Evolutionary conservation across 116 monocot species (phyloP).

Genomic region (Iris pallida): DNA sequence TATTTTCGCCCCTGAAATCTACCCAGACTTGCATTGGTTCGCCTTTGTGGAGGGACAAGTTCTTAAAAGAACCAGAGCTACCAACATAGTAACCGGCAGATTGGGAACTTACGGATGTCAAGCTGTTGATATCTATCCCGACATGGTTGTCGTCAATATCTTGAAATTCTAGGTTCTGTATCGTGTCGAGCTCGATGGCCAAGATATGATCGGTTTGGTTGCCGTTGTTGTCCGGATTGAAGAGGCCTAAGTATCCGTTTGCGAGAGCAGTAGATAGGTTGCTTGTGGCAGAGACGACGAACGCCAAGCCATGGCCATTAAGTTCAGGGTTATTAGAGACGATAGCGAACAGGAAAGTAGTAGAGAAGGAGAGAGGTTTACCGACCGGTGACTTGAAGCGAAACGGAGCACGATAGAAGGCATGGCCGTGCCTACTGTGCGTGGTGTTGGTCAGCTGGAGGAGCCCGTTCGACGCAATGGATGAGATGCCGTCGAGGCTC

Average conservation of each 20-base stretch:
- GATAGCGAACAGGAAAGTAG: slow-evolving; percentile 22
- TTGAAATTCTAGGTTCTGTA: slow-evolving; percentile 33
- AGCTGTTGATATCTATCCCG: slow-evolving; percentile 37
- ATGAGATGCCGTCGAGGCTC: too few species aligned
- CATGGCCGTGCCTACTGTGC: slow-evolving; percentile 14
- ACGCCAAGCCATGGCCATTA: slow-evolving; percentile 19
- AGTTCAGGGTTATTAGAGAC: slow-evolving; percentile 7
- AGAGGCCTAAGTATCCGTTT: slow-evolving; percentile 39
- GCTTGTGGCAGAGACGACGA: slow-evolving; percentile 2
- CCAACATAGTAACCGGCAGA: too few species aligned
- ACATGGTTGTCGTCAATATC: slow-evolving; percentile 57
- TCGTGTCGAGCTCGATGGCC: slow-evolving; percentile 30
- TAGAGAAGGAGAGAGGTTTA: slow-evolving; percentile 17
- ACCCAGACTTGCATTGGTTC: slow-evolving; percentile 29
- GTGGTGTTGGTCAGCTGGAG: slow-evolving; percentile 20
- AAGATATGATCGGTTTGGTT: slow-evolving; percentile 24
- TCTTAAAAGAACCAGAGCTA: background rate
- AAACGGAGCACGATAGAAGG: slow-evolving; percentile 8
- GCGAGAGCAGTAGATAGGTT: slow-evolving; percentile 25
- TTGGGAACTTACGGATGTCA: slow-evolving; percentile 27
- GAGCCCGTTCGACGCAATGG: slow-evolving; percentile 14
- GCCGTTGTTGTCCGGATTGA: too few species aligned
- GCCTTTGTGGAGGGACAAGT: slow-evolving; percentile 25
- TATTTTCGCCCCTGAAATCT: slow-evolving; percentile 27
- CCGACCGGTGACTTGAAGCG: slow-evolving; percentile 5